Percentiles rank a stretch among this genome's conserved stretches.
Evolutionary conservation across 345 rosid species (phyloP).

Genomic region (Lagerstroemia speciosa): DNA sequence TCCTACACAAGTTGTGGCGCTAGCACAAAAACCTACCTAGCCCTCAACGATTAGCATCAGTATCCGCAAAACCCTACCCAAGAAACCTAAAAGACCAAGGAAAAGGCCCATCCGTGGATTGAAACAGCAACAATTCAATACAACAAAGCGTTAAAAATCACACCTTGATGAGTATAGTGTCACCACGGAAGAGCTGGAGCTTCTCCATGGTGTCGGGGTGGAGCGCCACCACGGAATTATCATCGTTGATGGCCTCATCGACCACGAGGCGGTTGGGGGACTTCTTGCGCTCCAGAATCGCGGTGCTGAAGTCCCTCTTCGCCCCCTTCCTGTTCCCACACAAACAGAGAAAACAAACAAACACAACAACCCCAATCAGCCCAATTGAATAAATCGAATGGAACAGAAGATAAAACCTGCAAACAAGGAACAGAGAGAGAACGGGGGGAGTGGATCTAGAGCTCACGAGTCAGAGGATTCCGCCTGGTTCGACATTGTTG

Average conservation of each 20-base stretch:
- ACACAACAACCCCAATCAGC: not conserved
- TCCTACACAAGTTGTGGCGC: not conserved
- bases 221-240: constrained; percentile 84
- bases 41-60: not conserved
- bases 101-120: not conserved
- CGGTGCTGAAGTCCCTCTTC: constrained; percentile 85
- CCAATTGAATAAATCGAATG: not conserved
- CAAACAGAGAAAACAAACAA: not conserved
- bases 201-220: constrained; percentile 94
- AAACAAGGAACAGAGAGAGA: not conserved
- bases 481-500: constrained; percentile 55
- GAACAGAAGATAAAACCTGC: not conserved
- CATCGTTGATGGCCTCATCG: constrained; percentile 83
- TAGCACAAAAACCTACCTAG: not conserved
- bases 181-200: constrained; percentile 96
- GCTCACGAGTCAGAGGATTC: constrained; percentile 86
- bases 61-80: not conserved
- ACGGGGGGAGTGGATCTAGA: constrained; percentile 27
- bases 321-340: constrained; percentile 64
- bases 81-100: not conserved
- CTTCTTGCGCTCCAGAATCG: constrained; percentile 88
- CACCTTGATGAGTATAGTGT: constrained; percentile 86
- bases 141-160: not conserved
- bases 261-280: constrained; percentile 80
- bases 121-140: not conserved